These are phyloP conservation scores for Flaveria floridana DNA, from an alignment of 140 eudicot species.

Conservation along the genomic window DNA sequence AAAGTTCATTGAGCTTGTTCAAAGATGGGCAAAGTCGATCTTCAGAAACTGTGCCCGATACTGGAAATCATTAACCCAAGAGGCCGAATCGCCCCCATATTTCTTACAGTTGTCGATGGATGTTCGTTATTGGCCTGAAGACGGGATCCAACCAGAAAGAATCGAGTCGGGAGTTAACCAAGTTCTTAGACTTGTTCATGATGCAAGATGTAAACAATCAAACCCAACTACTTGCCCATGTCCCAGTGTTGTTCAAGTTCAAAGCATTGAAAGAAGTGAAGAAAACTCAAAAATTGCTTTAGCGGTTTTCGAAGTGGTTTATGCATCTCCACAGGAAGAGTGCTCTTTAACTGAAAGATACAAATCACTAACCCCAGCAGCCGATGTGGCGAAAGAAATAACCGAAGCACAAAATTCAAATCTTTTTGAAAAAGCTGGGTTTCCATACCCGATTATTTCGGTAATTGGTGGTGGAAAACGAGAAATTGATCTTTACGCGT, in stretches of 20 bases:
- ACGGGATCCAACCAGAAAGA: slow-evolving; percentile 68
- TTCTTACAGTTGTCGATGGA: slow-evolving; percentile 64
- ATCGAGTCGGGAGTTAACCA: slow-evolving; percentile 61
- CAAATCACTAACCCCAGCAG: slow-evolving; percentile 71
- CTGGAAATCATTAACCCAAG: slow-evolving; percentile 67
- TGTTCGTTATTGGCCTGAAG: slow-evolving; percentile 61
- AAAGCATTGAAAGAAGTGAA: slow-evolving; percentile 60
- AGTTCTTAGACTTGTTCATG: slow-evolving; percentile 43
- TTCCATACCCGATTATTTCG: slow-evolving; percentile 53
- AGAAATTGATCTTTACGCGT: slow-evolving; percentile 69
- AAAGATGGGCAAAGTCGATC: slow-evolving; percentile 22
- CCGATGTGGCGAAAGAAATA: slow-evolving; percentile 69
- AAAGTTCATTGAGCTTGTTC: slow-evolving; percentile 25
- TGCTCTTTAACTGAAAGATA: slow-evolving; percentile 43
- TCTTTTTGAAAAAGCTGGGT: slow-evolving; percentile 46
- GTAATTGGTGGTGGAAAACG: slow-evolving; percentile 69
- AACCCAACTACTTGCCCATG: slow-evolving; percentile 35
- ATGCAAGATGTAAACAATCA: slow-evolving; percentile 49
- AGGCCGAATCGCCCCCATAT: slow-evolving; percentile 77
- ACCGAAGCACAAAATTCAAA: slow-evolving; percentile 42
- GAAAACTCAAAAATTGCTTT: slow-evolving; percentile 51
- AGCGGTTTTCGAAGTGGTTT: slow-evolving; percentile 66
- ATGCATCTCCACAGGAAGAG: slow-evolving; percentile 45
- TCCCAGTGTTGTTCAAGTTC: slow-evolving; percentile 59
- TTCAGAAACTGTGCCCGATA: slow-evolving; percentile 47